Conservation (phyloP, 371 early-diverging fungal species). For the Fennellomyces sp. region DNA sequence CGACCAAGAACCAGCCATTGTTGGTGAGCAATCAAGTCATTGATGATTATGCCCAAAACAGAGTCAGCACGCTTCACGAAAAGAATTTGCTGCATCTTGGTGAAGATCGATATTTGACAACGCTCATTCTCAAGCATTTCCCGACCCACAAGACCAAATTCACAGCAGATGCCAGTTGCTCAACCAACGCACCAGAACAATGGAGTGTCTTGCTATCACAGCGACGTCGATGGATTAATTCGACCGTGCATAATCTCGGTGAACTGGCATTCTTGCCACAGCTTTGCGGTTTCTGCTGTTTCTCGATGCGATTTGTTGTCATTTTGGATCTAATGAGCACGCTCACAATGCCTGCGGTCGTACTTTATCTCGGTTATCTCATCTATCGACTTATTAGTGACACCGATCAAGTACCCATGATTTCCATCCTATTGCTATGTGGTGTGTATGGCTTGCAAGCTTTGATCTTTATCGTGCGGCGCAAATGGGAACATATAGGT, state of each 20-base stretch:
- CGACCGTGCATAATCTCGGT: slow-evolving; percentile 95
- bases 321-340: slow-evolving; percentile 91
- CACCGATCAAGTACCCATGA: slow-evolving; percentile 51
- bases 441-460: slow-evolving; percentile 86
- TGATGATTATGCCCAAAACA: slow-evolving; percentile 92
- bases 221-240: slow-evolving; percentile 98
- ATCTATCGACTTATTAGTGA: slow-evolving; percentile 57
- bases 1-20: slow-evolving; percentile 84
- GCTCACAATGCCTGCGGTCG: slow-evolving; percentile 87
- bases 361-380: slow-evolving; percentile 82
- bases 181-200: slow-evolving; percentile 95
- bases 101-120: slow-evolving; percentile 95
- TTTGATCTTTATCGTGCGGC: slow-evolving; percentile 80
- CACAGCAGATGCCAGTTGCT: slow-evolving; percentile 94
- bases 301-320: slow-evolving; percentile 97
- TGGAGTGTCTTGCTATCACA: slow-evolving; percentile 96
- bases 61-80: slow-evolving; percentile 97
- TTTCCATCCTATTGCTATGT: slow-evolving; percentile 67
- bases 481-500: slow-evolving; percentile 91
- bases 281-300: slow-evolving; percentile 94
- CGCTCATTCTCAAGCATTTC: slow-evolving; percentile 98
- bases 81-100: slow-evolving; percentile 87
- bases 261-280: slow-evolving; percentile 85
- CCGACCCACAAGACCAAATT: slow-evolving; percentile 96
- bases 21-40: slow-evolving; percentile 90